A percentile compares a stretch with the other conserved stretches of the same genome.
These are phyloP conservation scores for Boletus smithii DNA, from an alignment of 1,284 basidiomycete species.

Conservation along the genomic window DNA sequence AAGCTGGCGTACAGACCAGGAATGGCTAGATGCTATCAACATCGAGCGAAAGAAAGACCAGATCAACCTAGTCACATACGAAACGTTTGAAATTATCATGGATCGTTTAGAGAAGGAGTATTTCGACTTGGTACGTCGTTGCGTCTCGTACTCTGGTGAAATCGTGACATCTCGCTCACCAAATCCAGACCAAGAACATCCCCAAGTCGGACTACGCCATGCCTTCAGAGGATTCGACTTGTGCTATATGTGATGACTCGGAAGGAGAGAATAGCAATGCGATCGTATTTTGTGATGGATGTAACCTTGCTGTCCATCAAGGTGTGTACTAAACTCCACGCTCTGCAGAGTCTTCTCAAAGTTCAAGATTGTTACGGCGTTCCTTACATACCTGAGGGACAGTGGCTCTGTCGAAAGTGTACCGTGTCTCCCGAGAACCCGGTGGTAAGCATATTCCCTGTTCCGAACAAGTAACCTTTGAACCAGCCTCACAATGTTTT, in stretches of 20 bases:
- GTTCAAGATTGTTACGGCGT: constrained; percentile 93
- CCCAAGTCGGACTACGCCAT: constrained; percentile 81
- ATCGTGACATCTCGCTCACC: not conserved
- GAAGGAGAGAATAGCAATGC: constrained; percentile 99
- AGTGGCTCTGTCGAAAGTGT: constrained; percentile 99
- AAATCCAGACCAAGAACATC: constrained; percentile 77
- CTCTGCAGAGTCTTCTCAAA: constrained; percentile 10
- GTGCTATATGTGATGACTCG: constrained; percentile 96
- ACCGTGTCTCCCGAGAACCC: constrained; percentile 97
- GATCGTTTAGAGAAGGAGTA: constrained; percentile 98
- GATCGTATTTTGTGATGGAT: constrained; percentile 99
- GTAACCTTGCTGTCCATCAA: constrained; percentile 98
- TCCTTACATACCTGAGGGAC: constrained; percentile 98
- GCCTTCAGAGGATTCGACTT: constrained; percentile 91
- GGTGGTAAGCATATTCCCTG: constrained; percentile 58
- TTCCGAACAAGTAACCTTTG: not conserved
- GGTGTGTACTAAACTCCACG: constrained; percentile 44
- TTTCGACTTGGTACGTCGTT: constrained; percentile 87
- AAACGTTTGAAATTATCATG: constrained; percentile 95
- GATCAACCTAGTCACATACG: constrained; percentile 72
- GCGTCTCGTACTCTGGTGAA: not conserved
- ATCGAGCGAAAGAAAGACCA: constrained; percentile 78
- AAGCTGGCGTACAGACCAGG: constrained; percentile 86
- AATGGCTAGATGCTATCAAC: constrained; percentile 92
- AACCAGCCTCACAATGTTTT: not conserved